phyloP scores from a whole-genome alignment of 2,329 filamentous ascomycete species.

The Corinectria fuckeliana region DNA sequence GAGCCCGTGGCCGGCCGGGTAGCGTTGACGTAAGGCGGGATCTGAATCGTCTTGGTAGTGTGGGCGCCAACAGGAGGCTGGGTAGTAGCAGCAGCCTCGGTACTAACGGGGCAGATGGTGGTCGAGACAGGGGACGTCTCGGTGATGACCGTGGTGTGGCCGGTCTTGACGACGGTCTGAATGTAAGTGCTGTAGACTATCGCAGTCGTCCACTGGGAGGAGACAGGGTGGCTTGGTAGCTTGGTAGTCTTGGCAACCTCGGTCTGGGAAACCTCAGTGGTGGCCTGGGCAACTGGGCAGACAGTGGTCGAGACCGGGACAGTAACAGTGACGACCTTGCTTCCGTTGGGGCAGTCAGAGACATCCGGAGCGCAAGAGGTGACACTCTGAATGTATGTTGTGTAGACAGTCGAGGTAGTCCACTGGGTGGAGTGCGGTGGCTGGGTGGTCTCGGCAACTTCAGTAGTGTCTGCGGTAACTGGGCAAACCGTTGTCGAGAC shows the following conservation, averaged over 20 bases:
- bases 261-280: neutral
- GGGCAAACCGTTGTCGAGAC: slow-evolving; percentile 42
- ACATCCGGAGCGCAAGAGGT: slow-evolving; percentile 41
- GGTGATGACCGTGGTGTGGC: slow-evolving; percentile 15
- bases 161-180: slow-evolving; percentile 41
- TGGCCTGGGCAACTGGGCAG: neutral
- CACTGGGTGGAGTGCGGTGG: slow-evolving; percentile 20
- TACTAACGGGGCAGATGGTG: neutral
- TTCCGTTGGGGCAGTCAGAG: slow-evolving; percentile 39
- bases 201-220: slow-evolving; percentile 38
- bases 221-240: neutral
- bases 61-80: neutral
- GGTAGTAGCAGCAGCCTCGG: neutral
- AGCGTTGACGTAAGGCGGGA: slow-evolving; percentile 4
- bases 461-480: neutral
- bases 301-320: slow-evolving; percentile 44
- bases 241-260: neutral
- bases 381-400: slow-evolving; percentile 37
- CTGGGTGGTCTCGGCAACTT: neutral
- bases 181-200: slow-evolving; percentile 40
- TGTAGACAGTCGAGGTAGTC: slow-evolving; percentile 44
- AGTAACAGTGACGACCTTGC: slow-evolving; percentile 36
- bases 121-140: neutral
- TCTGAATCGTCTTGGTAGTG: slow-evolving; percentile 4
- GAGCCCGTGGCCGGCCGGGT: neutral